Evolutionary conservation across 805 yeast species (phyloP), one percentile per base, ranked within the genome.

Genomic region (Debaryomyces castellii): DNA sequence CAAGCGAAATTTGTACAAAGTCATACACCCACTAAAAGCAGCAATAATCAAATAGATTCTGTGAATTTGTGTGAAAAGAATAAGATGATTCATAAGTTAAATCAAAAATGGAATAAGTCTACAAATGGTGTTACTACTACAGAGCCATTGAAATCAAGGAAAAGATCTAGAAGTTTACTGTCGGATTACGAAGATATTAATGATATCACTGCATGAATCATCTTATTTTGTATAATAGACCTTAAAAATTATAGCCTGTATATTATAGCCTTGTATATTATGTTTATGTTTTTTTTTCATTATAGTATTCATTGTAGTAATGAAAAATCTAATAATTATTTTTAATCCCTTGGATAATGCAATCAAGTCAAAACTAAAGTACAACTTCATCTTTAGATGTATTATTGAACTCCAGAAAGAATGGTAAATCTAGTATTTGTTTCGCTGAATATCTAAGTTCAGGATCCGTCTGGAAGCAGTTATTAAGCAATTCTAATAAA

Each of bases 391-490:
- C 73, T 42, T 66, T 68, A 39, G 53, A 60, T 7, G 52, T 45
- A n/a, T 48, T 49, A 20, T 43, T 46, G 39, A 73, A 57, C 51
- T 78, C 80, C 47, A 68, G 60, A 60, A 88, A 86, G 60, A 85
- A 87, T 20, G 81, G 79, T 64, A 78, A 71, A 40, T 74, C 69
- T 49, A 85, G 62, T 9, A 82, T 72, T 32, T 81, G 82, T 45
- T 69, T 72, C 0, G 89, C 87, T 5, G 78, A 67, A n/a, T 77
- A 68, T 47, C 91, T 63, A 47, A 77, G 76, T 36, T 62, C 58
- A 5, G 83, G 82, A 62, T 83, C 80, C 74, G 84, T 71, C 34
- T 72, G 76, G 57, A 85, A 73, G 51, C 84, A 80, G 28, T 71
- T 75, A 50, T 78, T 74, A 37, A 85, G 64, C n/a, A 85, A 57